These are phyloP conservation scores for Simplicillium sp. DNA, from an alignment of 2,329 filamentous ascomycete species.

Conservation along the genomic window DNA sequence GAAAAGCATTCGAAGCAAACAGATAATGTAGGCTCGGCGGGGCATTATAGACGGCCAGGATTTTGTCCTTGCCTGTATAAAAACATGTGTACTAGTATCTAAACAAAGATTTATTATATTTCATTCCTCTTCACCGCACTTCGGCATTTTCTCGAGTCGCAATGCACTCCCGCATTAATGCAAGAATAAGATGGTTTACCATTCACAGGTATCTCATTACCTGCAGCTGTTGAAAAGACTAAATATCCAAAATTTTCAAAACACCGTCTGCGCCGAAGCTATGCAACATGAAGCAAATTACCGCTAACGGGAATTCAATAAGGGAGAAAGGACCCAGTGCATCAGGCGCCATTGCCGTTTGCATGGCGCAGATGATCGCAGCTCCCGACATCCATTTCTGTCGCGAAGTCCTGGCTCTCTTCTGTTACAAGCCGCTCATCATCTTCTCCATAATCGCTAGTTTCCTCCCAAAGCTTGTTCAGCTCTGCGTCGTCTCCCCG, in stretches of 20 bases:
- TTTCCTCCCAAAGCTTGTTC: slow-evolving; percentile 76
- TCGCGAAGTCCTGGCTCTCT: slow-evolving; percentile 46
- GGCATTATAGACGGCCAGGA: slow-evolving; percentile 5
- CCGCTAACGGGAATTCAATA: neutral
- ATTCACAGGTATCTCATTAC: slow-evolving; percentile 3
- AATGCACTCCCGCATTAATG: neutral
- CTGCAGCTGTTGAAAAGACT: neutral
- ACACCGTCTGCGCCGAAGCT: no score
- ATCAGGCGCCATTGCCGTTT: slow-evolving; percentile 14
- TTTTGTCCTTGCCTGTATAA: slow-evolving; percentile 7
- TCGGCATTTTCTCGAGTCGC: no score
- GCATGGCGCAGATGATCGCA: slow-evolving; percentile 27
- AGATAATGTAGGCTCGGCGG: no score
- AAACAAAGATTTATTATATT: neutral
- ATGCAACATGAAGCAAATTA: neutral
- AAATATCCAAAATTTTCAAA: no score
- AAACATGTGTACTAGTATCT: slow-evolving; percentile 22
- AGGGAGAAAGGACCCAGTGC: no score
- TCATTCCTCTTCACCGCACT: no score
- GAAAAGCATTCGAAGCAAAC: slow-evolving; percentile 5
- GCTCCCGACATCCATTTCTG: slow-evolving; percentile 28
- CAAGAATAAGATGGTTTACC: neutral
- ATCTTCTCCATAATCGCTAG: slow-evolving; percentile 78
- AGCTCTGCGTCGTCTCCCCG: slow-evolving; percentile 57
- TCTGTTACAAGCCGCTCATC: slow-evolving; percentile 71